Base-by-base conservation (phyloP, 176 grass and related monocot species). In the Ampelocalamus luodianensis region DNA sequence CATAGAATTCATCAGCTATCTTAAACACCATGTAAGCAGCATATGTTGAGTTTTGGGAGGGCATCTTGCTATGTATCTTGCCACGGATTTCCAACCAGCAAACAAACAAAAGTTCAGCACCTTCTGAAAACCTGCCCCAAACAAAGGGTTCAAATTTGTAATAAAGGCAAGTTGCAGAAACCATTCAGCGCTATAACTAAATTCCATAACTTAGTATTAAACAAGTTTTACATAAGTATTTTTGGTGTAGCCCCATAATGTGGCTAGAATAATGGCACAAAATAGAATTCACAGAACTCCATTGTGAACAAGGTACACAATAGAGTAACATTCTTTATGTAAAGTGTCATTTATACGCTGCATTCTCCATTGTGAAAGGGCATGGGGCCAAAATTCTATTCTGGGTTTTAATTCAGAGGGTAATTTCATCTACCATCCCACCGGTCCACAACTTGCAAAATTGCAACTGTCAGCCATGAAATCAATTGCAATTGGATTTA, bases 81-180 rank as follows among this genome's bases (percentile, higher is more conserved):
- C 91, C 89, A 32, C 3, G 9, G 37, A 97, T 80, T 36, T 93
- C 95, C 40, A 95, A 24, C 95, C 91, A 92, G 80, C 91, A 98
- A 32, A 98, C 93, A 9, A 6, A 0, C 11, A 22, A 0, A 15
- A 98, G 93, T 75, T 87, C 11, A 3, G 87, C 89, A 22, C 60
- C 82, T 68, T 93, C 84, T 0, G 58, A 29, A 56, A 93, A 86
- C 56, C 91, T 96, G 72, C 42, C 4, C 2, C 16, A 60, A 11
- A 50, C 23, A 29, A 3, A 48, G 36, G 5, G 24, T 13, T 74
- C 38, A 71, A 9, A 24, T 44, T 11, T 44, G 6, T 39, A 71
- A 43, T 58, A 1, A 20, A 27, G 10, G 70, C 5, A 9, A 54
- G 34, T 55, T 81, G 48, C 3, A 12, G 0, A 68, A 9, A n/a